phyloP scores from a whole-genome alignment of 1,139 yeast species.

The Arxiozyma heterogenica region DNA sequence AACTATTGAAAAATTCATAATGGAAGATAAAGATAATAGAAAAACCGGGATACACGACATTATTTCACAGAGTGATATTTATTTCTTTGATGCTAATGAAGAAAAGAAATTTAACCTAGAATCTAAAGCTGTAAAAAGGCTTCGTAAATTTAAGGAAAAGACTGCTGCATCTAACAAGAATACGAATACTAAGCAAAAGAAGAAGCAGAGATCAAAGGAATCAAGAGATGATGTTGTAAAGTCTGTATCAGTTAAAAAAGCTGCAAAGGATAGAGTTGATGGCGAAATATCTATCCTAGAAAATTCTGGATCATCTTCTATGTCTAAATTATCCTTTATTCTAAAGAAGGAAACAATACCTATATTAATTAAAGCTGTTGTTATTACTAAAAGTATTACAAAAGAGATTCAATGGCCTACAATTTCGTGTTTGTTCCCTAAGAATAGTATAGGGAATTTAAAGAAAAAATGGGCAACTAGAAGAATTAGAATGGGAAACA shows the following conservation, averaged over 20 bases:
- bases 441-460: slow-evolving; percentile 25
- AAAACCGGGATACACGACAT: slow-evolving; percentile 22
- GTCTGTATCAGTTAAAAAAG: background rate
- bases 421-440: slow-evolving; percentile 25
- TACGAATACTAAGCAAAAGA: slow-evolving; percentile 1
- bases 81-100: slow-evolving; percentile 28
- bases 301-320: background rate
- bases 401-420: slow-evolving; percentile 29
- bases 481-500: slow-evolving; percentile 28
- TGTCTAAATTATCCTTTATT: slow-evolving; percentile 1
- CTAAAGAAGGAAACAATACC: background rate
- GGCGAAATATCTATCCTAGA: background rate
- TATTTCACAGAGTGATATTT: slow-evolving; percentile 27
- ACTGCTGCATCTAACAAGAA: slow-evolving; percentile 2
- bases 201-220: slow-evolving; percentile 3
- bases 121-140: slow-evolving; percentile 25
- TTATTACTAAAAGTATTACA: slow-evolving; percentile 28
- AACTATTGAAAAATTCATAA: slow-evolving; percentile 15
- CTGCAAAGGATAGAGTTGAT: slow-evolving; percentile 1
- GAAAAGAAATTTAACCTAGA: slow-evolving; percentile 26
- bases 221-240: background rate
- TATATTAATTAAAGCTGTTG: slow-evolving; percentile 22
- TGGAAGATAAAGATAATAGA: slow-evolving; percentile 22
- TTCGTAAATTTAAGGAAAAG: slow-evolving; percentile 24
- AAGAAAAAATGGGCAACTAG: slow-evolving; percentile 29